Percentiles rank a stretch among this genome's conserved stretches.
Evolutionary conservation across 2,329 filamentous ascomycete genomes (phyloP).

Genomic region (Colletotrichum spinosum): DNA sequence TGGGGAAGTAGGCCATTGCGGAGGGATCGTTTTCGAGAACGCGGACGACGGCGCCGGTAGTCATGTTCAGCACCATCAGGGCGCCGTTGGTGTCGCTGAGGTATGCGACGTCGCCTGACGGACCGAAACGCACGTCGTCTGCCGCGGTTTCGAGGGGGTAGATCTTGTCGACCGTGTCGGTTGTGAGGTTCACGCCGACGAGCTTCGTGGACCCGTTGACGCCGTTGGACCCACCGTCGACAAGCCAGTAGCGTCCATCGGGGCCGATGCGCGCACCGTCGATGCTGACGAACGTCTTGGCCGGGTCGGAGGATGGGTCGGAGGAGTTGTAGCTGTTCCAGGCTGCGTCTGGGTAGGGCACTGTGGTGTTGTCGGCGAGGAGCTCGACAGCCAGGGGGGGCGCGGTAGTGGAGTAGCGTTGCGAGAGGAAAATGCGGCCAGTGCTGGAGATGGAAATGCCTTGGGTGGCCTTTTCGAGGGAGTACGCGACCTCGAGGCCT

Average conservation of each 20-base stretch:
- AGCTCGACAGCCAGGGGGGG: slow-evolving; percentile 9
- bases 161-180: slow-evolving; percentile 15
- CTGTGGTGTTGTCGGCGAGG: slow-evolving; percentile 10
- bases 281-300: slow-evolving; percentile 18
- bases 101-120: slow-evolving; percentile 7
- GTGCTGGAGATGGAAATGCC: slow-evolving; percentile 18
- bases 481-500: slow-evolving; percentile 5
- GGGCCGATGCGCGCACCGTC: slow-evolving; percentile 12
- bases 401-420: slow-evolving; percentile 16
- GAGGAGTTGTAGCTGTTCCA: slow-evolving; percentile 18
- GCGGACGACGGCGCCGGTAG: background rate
- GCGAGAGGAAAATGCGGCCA: slow-evolving; percentile 17
- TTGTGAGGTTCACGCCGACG: slow-evolving; percentile 14
- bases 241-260: slow-evolving; percentile 20
- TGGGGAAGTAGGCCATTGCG: slow-evolving; percentile 18
- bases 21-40: slow-evolving; percentile 14
- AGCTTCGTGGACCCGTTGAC: slow-evolving; percentile 19
- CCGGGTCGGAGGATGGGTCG: slow-evolving; percentile 8
- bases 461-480: slow-evolving; percentile 9
- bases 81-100: slow-evolving; percentile 23
- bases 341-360: background rate
- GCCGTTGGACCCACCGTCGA: slow-evolving; percentile 5
- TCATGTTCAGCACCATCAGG: slow-evolving; percentile 9
- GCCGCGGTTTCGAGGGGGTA: slow-evolving; percentile 20
- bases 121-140: slow-evolving; percentile 18